Conservation (phyloP, 495 filamentous ascomycete species). For the Extremus antarcticus region DNA sequence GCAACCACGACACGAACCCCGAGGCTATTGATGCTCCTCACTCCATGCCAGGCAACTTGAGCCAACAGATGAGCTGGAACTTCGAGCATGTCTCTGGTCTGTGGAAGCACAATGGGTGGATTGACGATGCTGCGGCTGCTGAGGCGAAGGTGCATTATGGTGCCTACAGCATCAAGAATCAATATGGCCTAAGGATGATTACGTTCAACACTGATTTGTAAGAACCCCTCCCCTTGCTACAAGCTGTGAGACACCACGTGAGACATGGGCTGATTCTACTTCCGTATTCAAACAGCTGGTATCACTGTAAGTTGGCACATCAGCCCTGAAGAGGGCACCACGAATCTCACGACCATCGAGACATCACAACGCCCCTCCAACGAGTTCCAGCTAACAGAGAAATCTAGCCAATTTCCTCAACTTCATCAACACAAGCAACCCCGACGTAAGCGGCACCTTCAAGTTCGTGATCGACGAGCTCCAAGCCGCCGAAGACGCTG, state of each 20-base stretch:
- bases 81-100: constrained; percentile 25
- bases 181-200: constrained; percentile 25
- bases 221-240: constrained; percentile 22
- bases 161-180: constrained; percentile 24
- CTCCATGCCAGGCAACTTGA: constrained; percentile 40
- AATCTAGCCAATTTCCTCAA: constrained; percentile 23
- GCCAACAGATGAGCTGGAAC: constrained; percentile 37
- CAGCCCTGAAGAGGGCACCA: too few species aligned
- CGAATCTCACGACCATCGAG: too few species aligned
- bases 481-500: constrained; percentile 28
- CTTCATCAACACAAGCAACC: constrained; percentile 32
- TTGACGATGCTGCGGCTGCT: constrained; percentile 14
- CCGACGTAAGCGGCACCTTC: constrained; percentile 30
- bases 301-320: not conserved
- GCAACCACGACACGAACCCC: constrained; percentile 48
- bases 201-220: constrained; percentile 30
- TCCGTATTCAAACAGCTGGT: too few species aligned
- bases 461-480: constrained; percentile 30
- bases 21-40: constrained; percentile 41
- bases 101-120: constrained; percentile 26
- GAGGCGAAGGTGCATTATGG: constrained; percentile 24
- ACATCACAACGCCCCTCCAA: not conserved
- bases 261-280: too few species aligned
- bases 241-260: too few species aligned
- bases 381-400: not conserved